Conservation (phyloP, 305 asterid genomes). For the Solanum chacoense region DNA sequence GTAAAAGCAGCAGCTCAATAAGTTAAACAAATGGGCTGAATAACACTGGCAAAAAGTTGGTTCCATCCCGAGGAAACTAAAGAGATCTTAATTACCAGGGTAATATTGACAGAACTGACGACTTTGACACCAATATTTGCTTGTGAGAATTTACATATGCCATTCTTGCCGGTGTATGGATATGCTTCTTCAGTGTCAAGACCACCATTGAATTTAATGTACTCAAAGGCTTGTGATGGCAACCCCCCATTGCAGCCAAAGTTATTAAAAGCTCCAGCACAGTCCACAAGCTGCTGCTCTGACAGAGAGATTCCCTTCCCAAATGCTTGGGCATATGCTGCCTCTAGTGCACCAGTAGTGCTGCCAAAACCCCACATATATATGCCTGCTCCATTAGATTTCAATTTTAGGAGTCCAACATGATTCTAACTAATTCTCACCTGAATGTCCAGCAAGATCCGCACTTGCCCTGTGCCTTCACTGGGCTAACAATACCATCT, state of each 20-base stretch:
- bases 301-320: slow-evolving; percentile 72
- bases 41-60: background rate
- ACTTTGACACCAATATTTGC: slow-evolving; percentile 60
- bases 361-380: slow-evolving; percentile 21
- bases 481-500: slow-evolving; percentile 80
- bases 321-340: slow-evolving; percentile 79
- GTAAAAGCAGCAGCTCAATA: background rate
- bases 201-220: slow-evolving; percentile 84
- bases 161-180: slow-evolving; percentile 66
- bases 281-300: slow-evolving; percentile 98
- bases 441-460: slow-evolving; percentile 99
- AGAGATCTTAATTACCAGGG: slow-evolving; percentile 46
- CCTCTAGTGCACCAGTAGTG: slow-evolving; percentile 96
- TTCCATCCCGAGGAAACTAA: background rate
- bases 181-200: slow-evolving; percentile 83
- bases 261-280: slow-evolving; percentile 90
- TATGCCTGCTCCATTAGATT: background rate
- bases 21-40: background rate
- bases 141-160: slow-evolving; percentile 59
- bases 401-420: background rate
- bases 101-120: slow-evolving; percentile 69
- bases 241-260: slow-evolving; percentile 91
- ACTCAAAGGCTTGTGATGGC: slow-evolving; percentile 97
- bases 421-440: slow-evolving; percentile 22
- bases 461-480: slow-evolving; percentile 77